Evolutionary conservation across 2,329 filamentous ascomycete species (phyloP).

Genomic region (Alternaria gansuensis): DNA sequence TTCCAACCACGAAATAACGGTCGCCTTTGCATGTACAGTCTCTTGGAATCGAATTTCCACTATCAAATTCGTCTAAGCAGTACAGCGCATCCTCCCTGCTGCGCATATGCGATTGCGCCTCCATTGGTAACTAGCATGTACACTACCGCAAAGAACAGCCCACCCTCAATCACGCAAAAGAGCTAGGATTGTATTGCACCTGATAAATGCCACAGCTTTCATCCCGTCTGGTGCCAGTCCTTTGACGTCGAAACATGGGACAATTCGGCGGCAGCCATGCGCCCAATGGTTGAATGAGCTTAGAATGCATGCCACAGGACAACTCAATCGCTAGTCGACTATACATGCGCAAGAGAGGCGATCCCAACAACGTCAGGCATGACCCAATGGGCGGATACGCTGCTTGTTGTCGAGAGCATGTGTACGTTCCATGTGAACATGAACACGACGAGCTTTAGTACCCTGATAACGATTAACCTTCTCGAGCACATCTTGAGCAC

Average conservation of each 20-base stretch:
- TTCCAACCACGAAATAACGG: constrained; percentile 27
- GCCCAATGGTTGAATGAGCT: constrained; percentile 39
- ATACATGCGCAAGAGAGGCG: constrained; percentile 33
- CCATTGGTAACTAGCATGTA: constrained; percentile 21
- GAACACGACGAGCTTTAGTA: constrained; percentile 31
- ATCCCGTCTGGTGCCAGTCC: constrained; percentile 36
- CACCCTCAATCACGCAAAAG: constrained; percentile 24
- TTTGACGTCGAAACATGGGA: constrained; percentile 44
- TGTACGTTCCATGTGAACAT: constrained; percentile 35
- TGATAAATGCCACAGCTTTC: constrained; percentile 26
- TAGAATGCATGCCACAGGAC: constrained; percentile 41
- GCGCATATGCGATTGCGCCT: constrained; percentile 27
- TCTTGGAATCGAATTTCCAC: constrained; percentile 18
- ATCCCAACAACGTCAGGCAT: constrained; percentile 30
- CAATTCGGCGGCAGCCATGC: constrained; percentile 44
- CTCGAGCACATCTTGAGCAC: constrained; percentile 15
- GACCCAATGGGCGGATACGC: constrained; percentile 43
- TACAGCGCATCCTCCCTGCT: constrained; percentile 30
- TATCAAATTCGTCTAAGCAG: constrained; percentile 11
- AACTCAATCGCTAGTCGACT: constrained; percentile 33
- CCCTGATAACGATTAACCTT: constrained; percentile 37
- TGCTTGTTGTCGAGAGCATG: constrained; percentile 37
- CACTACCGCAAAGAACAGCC: constrained; percentile 23
- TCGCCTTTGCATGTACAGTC: constrained; percentile 32
- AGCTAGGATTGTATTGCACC: constrained; percentile 31